A percentile compares a stretch with the other conserved stretches of the same genome.
Evolutionary conservation across 1,284 basidiomycete species (phyloP).

Genomic region (Austroboletus olivaceoglutinosus): DNA sequence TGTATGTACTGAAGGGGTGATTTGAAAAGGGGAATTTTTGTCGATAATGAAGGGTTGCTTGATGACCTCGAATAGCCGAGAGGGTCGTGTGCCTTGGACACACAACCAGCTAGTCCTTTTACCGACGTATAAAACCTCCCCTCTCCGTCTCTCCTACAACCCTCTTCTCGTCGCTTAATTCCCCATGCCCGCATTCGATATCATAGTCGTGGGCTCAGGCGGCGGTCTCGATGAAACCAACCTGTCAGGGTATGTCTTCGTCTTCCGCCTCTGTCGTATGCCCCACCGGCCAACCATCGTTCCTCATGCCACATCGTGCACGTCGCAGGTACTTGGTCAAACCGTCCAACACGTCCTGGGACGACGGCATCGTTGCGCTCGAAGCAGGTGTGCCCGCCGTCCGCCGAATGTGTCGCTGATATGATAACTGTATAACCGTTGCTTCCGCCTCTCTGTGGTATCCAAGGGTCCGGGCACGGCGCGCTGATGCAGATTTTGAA

Average conservation of each 20-base stretch:
- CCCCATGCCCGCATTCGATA: conserved; percentile 55
- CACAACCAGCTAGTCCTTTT: not conserved
- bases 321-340: conserved; percentile 67
- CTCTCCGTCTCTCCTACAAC: not conserved
- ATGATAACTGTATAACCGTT: not conserved
- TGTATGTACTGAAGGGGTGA: not conserved
- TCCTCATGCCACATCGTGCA: not conserved
- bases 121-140: conserved; percentile 4
- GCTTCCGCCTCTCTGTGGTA: not conserved
- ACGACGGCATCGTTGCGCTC: conserved; percentile 65
- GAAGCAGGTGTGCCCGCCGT: conserved; percentile 61
- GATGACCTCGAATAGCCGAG: not conserved
- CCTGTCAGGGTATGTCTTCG: conserved; percentile 59
- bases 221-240: conserved; percentile 76
- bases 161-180: too few relatives aligned
- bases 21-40: not conserved
- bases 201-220: conserved; percentile 73
- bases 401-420: not conserved
- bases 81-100: not conserved
- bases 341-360: conserved; percentile 53
- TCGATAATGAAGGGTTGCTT: not conserved
- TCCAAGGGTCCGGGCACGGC: conserved; percentile 67
- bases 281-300: not conserved
- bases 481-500: conserved; percentile 56
- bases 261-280: not conserved